Conservation (phyloP, 116 monocot genomes). For the Dioscorea cayenensis region DNA sequence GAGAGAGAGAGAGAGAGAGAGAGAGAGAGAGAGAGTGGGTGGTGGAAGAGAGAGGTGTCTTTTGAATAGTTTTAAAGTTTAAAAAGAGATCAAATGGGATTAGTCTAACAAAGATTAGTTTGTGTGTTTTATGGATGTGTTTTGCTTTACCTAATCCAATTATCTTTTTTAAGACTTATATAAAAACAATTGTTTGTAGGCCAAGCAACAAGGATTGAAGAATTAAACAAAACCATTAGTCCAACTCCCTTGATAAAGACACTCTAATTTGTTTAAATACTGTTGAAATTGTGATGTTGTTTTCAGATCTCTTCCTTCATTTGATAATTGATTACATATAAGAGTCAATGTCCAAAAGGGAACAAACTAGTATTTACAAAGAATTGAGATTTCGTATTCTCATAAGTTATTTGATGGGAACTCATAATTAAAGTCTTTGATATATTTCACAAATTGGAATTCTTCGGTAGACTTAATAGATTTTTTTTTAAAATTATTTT, state of each 20-base stretch:
- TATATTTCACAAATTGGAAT: no score
- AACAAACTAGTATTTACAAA: no score
- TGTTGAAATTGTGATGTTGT: constrained; percentile 16
- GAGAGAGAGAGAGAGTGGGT: constrained; percentile 14
- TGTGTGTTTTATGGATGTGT: constrained; percentile 7
- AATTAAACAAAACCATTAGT: constrained; percentile 13
- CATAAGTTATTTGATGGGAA: no score
- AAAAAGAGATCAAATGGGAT: not conserved
- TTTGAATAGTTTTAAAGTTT: not conserved
- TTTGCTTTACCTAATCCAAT: constrained; percentile 32
- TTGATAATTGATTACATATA: constrained; percentile 10
- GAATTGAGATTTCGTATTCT: no score
- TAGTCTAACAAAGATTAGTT: not conserved
- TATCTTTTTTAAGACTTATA: not conserved
- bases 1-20: not conserved
- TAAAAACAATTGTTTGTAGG: constrained; percentile 3
- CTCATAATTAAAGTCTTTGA: no score
- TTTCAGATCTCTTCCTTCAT: constrained; percentile 6
- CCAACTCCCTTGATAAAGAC: constrained; percentile 27
- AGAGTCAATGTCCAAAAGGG: constrained; percentile 6
- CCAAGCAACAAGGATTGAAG: constrained; percentile 3
- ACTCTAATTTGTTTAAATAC: constrained; percentile 1
- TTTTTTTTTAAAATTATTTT: no score
- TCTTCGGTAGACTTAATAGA: no score
- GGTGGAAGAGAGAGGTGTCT: not conserved